Percentiles rank a stretch among this genome's conserved stretches.
Conservation (phyloP, 192 early-diverging fungal genomes). For the Endogone sp. region DNA sequence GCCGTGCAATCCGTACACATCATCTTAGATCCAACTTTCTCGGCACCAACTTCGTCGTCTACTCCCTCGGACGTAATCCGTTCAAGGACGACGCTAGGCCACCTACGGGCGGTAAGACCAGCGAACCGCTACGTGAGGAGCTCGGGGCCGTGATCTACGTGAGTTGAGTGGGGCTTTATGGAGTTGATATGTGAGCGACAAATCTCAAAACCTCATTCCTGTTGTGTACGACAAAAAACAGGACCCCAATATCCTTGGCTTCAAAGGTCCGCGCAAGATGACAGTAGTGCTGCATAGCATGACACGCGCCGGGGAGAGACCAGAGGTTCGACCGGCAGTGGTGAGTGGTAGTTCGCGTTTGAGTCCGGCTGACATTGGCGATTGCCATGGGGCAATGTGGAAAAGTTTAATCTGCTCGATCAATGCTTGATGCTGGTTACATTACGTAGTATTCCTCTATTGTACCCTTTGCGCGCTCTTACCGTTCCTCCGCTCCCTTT, state of each 20-base stretch:
- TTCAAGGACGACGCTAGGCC: constrained; percentile 20
- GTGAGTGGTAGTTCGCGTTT: constrained; percentile 33
- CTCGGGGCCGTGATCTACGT: constrained; percentile 78
- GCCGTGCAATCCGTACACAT: no score
- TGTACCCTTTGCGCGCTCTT: background rate
- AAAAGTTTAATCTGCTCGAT: background rate
- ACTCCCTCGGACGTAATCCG: constrained; percentile 52
- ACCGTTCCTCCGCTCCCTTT: background rate
- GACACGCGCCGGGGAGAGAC: constrained; percentile 53
- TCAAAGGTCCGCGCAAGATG: constrained; percentile 92
- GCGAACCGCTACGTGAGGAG: constrained; percentile 58
- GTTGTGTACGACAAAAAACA: no score
- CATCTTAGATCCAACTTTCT: constrained; percentile 74
- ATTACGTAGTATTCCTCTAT: background rate
- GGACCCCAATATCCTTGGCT: constrained; percentile 84
- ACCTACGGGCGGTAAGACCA: constrained; percentile 15
- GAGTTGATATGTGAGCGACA: no score
- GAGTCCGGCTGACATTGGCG: no score
- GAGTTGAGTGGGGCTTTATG: no score
- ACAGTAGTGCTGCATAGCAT: constrained; percentile 74
- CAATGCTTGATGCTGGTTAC: background rate
- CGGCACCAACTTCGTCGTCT: constrained; percentile 79
- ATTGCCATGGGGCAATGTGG: no score
- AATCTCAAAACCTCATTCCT: no score
- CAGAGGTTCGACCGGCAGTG: constrained; percentile 44